Evolutionary conservation across 495 filamentous ascomycete genomes (phyloP).

Genomic region (Darksidea phi): DNA sequence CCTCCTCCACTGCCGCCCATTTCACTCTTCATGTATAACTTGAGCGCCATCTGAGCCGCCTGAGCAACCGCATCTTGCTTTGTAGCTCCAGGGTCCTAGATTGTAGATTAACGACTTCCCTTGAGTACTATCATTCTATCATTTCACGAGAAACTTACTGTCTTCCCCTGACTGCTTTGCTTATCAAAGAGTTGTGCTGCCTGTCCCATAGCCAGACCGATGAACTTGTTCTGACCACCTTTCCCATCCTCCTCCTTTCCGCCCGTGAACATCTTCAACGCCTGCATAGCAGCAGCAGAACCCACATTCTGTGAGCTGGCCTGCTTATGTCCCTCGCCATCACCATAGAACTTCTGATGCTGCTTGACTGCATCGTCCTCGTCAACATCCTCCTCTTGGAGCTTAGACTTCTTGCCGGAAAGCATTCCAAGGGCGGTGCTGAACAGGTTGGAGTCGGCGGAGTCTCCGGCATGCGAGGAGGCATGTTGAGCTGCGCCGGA

Average conservation of each 20-base stretch:
- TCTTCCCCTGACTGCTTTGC: slow-evolving; percentile 52
- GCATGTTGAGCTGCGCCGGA: slow-evolving; percentile 52
- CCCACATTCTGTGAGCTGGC: slow-evolving; percentile 49
- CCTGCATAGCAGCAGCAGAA: slow-evolving; percentile 64
- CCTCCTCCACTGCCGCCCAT: slow-evolving; percentile 52
- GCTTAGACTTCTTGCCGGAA: slow-evolving; percentile 45
- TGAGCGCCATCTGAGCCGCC: slow-evolving; percentile 65
- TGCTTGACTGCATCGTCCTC: slow-evolving; percentile 55
- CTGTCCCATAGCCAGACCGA: slow-evolving; percentile 68
- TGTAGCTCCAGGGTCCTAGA: slow-evolving; percentile 43
- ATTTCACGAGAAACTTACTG: slow-evolving; percentile 44
- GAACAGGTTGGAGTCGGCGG: slow-evolving; percentile 51
- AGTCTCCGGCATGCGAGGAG: slow-evolving; percentile 50
- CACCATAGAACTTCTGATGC: slow-evolving; percentile 58
- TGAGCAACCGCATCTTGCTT: slow-evolving; percentile 62
- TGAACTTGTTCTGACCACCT: slow-evolving; percentile 57
- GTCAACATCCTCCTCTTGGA: slow-evolving; percentile 53
- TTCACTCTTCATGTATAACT: slow-evolving; percentile 65
- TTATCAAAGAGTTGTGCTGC: slow-evolving; percentile 65
- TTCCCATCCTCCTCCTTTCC: slow-evolving; percentile 39
- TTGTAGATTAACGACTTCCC: slow-evolving; percentile 16
- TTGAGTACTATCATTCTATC: no score
- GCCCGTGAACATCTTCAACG: slow-evolving; percentile 63
- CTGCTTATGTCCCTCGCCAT: slow-evolving; percentile 35
- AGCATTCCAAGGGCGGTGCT: slow-evolving; percentile 51